These are phyloP conservation scores for Didymosphaeria variabile DNA, from an alignment of 2,329 filamentous ascomycete genomes.

Conservation along the genomic window DNA sequence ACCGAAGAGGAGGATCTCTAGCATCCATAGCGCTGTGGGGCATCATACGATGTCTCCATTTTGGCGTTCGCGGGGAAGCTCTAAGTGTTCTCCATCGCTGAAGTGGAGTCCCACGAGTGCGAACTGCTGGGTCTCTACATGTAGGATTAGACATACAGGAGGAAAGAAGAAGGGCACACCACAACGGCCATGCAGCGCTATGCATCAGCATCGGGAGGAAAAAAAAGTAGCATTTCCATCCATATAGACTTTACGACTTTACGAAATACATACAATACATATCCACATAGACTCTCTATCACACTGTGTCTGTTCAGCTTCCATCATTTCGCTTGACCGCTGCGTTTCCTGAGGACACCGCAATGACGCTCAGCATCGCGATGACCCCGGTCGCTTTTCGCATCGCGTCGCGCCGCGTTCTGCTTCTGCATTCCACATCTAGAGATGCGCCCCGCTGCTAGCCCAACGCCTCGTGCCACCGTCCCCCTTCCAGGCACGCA, in stretches of 20 bases:
- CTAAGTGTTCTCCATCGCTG: neutral
- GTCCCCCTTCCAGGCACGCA: neutral
- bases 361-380: too few relatives aligned
- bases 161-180: neutral
- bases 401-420: too few relatives aligned
- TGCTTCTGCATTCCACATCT: too few relatives aligned
- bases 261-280: neutral
- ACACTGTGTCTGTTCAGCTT: too few relatives aligned
- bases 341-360: too few relatives aligned
- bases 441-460: neutral
- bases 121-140: neutral
- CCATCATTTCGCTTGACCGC: too few relatives aligned
- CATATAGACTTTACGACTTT: neutral
- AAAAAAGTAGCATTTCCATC: neutral
- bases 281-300: neutral
- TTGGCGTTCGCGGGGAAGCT: neutral
- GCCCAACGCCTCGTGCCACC: neutral
- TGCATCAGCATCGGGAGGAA: neutral
- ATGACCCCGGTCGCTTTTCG: too few relatives aligned
- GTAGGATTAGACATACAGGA: neutral
- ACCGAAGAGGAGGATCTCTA: neutral
- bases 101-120: neutral
- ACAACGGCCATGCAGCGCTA: neutral
- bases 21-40: neutral
- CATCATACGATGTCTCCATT: neutral